Evolutionary conservation across 108 stramenopile species (phyloP), one percentile per base, ranked within the genome.

Genomic region (Stephanodiscus minutulus): DNA sequence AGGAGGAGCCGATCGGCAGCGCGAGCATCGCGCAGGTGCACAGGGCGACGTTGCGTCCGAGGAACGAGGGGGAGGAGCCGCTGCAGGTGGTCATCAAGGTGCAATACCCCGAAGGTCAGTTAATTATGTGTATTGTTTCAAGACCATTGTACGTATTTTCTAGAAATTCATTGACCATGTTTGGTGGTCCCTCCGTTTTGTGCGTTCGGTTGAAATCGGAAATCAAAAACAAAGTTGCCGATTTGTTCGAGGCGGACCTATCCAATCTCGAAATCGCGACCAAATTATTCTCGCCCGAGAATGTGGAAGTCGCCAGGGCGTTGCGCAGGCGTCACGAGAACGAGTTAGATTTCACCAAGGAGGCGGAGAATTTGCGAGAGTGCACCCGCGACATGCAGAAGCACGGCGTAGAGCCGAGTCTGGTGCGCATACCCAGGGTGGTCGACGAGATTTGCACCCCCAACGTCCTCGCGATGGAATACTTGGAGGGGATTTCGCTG

Each of bases 401-500:
- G 21, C 76, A 88, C 55, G 78, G 76, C 35, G 70, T 89, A 25
- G 76, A 76, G 37, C 81, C 80, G 12, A 35, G 64, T 7, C 84
- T 89, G 31, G 86, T 89, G 11, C 61, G 85, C 13, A 85, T 93
- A 18, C 94, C 94, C 1, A 36, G 66, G 13, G 81, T 85, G 5
- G 68, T 79, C 18, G 61, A 83, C 28, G 83, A 91, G 21, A 81
- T 88, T 15, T 82, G 81, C 57, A 87, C 87, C 5, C 57, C 70
- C 31, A 72, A 89, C 25, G 86, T 93, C 60, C 56, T 95, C 56
- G 87, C 89, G n/a, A 91, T 92, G 88, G 93, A 94, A 48, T 88
- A 86, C 56, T 63, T 92, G 17, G 86, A 89, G 68, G 92, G 92
- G n/a, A 69, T 76, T 15, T 74, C 85, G 60, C 85, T 93, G 39